phyloP scores from a whole-genome alignment of 495 filamentous ascomycete species.

The Tuber borchii region DNA sequence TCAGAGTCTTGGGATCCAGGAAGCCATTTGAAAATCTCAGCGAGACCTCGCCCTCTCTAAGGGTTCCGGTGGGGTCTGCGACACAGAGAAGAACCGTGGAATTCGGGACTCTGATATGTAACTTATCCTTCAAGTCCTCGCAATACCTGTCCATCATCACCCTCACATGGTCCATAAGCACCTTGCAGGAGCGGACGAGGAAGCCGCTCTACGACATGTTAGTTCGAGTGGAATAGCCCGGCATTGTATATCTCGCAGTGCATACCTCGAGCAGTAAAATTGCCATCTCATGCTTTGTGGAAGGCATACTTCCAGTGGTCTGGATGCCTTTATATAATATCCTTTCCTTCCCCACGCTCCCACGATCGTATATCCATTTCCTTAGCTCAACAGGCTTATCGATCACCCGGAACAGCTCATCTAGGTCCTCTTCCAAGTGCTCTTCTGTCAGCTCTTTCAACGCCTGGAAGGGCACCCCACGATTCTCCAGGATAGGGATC shows the following conservation, averaged over 20 bases:
- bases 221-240: not conserved
- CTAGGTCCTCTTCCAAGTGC: slow-evolving; percentile 56
- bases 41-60: slow-evolving; percentile 71
- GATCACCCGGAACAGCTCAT: slow-evolving; percentile 55
- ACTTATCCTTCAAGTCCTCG: slow-evolving; percentile 52
- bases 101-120: slow-evolving; percentile 65
- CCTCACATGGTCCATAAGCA: slow-evolving; percentile 54
- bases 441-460: slow-evolving; percentile 55
- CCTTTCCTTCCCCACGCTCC: slow-evolving; percentile 40
- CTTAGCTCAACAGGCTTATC: slow-evolving; percentile 49
- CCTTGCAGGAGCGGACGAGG: slow-evolving; percentile 52
- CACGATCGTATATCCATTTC: slow-evolving; percentile 52
- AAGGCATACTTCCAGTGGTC: slow-evolving; percentile 16
- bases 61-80: slow-evolving; percentile 64
- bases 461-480: slow-evolving; percentile 49
- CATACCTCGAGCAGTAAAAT: slow-evolving; percentile 43
- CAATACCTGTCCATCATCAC: slow-evolving; percentile 53
- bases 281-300: slow-evolving; percentile 15
- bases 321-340: slow-evolving; percentile 44
- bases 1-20: slow-evolving; percentile 56
- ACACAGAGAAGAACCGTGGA: slow-evolving; percentile 77
- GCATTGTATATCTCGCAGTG: not conserved
- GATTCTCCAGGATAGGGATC: slow-evolving; percentile 65
- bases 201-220: slow-evolving; percentile 54
- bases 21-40: slow-evolving; percentile 66